Conservation (phyloP, 176 grass and related monocot species). For the Saccharum spontaneum region DNA sequence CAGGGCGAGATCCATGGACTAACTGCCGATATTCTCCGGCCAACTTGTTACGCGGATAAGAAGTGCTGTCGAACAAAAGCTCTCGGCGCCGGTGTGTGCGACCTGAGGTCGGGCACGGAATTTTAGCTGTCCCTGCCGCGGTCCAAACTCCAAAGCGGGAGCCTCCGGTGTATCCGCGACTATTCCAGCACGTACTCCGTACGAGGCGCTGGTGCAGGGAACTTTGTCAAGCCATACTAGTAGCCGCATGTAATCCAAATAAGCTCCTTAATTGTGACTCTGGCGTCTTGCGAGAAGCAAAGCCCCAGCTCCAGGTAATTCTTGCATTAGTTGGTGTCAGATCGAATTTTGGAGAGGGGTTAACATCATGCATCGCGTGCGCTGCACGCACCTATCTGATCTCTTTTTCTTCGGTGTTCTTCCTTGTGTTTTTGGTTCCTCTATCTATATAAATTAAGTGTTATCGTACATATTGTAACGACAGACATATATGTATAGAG, state of each 20-base stretch:
- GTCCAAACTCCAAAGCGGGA: not conserved
- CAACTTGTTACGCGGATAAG: constrained; percentile 8
- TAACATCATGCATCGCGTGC: constrained; percentile 36
- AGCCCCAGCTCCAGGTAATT: not conserved
- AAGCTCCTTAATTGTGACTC: too few relatives aligned
- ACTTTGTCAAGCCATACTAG: too few relatives aligned
- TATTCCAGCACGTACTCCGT: too few relatives aligned
- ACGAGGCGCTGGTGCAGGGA: too few relatives aligned
- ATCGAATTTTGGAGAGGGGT: constrained; percentile 11
- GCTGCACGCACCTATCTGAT: constrained; percentile 22
- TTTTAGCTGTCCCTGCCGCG: not conserved
- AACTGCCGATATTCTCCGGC: not conserved
- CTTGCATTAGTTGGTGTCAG: too few relatives aligned
- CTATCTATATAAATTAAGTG: not conserved
- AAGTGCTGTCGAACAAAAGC: not conserved
- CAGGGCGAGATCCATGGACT: not conserved
- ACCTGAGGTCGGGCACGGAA: not conserved
- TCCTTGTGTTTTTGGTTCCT: not conserved
- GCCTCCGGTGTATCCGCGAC: too few relatives aligned
- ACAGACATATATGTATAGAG: not conserved
- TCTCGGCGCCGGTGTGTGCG: not conserved
- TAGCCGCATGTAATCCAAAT: too few relatives aligned
- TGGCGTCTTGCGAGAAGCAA: not conserved
- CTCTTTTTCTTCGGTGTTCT: not conserved
- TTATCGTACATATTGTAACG: not conserved